phyloP scores from a whole-genome alignment of 805 yeast species.

The Starmerella gropengiesseri region DNA sequence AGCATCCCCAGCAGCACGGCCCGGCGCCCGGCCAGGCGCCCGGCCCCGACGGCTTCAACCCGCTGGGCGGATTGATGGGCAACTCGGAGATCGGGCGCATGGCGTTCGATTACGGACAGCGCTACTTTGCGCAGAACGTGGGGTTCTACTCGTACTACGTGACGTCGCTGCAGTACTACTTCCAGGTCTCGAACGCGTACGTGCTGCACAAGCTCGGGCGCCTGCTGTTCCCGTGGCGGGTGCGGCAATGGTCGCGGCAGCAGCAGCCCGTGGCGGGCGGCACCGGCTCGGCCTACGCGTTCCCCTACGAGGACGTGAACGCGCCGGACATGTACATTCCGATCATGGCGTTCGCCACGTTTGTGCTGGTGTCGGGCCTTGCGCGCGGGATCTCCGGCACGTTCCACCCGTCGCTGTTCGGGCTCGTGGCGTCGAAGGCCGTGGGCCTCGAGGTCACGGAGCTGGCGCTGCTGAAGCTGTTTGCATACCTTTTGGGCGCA shows the following conservation, averaged over 20 bases:
- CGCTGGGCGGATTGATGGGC: constrained; percentile 57
- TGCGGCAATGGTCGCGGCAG: constrained; percentile 68
- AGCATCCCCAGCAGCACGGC: neutral
- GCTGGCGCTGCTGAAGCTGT: constrained; percentile 61
- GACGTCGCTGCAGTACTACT: constrained; percentile 65
- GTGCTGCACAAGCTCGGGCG: constrained; percentile 63
- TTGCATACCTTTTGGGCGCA: constrained; percentile 68
- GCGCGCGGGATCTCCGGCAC: constrained; percentile 77
- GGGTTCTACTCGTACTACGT: constrained; percentile 39
- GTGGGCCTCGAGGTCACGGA: constrained; percentile 73
- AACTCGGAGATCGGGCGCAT: constrained; percentile 74
- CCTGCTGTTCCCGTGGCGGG: constrained; percentile 76
- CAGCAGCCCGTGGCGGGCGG: constrained; percentile 30
- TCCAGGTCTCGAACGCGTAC: constrained; percentile 82
- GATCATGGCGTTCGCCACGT: constrained; percentile 81
- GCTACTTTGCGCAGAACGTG: constrained; percentile 62
- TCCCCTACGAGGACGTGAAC: constrained; percentile 77
- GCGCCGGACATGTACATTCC: constrained; percentile 97
- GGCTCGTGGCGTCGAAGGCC: constrained; percentile 76
- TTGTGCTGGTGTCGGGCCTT: constrained; percentile 71
- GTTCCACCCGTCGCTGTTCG: constrained; percentile 87
- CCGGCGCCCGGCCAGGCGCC: constrained; percentile 17
- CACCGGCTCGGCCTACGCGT: constrained; percentile 40
- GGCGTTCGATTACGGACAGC: constrained; percentile 73
- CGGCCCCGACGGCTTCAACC: constrained; percentile 21